Conservation (phyloP, 2,329 filamentous ascomycete genomes). For the Bipolaris victoriae region DNA sequence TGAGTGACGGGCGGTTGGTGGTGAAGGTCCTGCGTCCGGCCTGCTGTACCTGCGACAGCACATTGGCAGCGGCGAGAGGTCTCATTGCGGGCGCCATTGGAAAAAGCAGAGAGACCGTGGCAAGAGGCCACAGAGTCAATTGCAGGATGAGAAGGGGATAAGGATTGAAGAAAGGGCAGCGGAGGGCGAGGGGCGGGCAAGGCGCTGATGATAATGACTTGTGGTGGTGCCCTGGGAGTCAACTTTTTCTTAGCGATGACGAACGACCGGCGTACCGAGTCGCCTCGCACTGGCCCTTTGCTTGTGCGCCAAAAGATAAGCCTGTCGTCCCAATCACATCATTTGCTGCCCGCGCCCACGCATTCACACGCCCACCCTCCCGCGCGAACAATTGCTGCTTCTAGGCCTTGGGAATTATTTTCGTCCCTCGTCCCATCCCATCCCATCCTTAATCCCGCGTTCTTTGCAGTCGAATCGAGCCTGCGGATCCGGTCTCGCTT, state of each 20-base stretch:
- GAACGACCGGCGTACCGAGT: conserved; percentile 21
- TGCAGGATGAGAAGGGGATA: conserved; percentile 9
- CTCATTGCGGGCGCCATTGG: conserved; percentile 49
- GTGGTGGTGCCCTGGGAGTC: conserved; percentile 13
- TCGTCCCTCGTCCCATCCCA: background rate
- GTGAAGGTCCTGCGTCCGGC: conserved; percentile 46
- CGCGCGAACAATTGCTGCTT: conserved; percentile 13
- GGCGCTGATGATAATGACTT: conserved; percentile 18
- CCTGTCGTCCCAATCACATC: conserved; percentile 25
- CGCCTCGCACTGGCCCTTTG: conserved; percentile 10
- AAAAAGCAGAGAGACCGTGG: conserved; percentile 9
- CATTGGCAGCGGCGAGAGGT: conserved; percentile 40
- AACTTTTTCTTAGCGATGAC: conserved; percentile 43
- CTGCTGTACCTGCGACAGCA: conserved; percentile 41
- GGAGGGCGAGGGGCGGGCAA: background rate
- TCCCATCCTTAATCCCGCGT: conserved; percentile 13
- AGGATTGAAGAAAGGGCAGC: conserved; percentile 15
- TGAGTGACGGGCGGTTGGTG: conserved; percentile 43
- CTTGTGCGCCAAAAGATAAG: conserved; percentile 20
- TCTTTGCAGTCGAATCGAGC: background rate
- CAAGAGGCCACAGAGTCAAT: conserved; percentile 18
- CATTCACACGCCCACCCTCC: conserved; percentile 8
- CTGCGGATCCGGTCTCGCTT: background rate
- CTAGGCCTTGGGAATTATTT: background rate
- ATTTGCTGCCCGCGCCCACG: conserved; percentile 6